Conservation (phyloP, 805 yeast genomes). For the Komagataella mondaviorum region DNA sequence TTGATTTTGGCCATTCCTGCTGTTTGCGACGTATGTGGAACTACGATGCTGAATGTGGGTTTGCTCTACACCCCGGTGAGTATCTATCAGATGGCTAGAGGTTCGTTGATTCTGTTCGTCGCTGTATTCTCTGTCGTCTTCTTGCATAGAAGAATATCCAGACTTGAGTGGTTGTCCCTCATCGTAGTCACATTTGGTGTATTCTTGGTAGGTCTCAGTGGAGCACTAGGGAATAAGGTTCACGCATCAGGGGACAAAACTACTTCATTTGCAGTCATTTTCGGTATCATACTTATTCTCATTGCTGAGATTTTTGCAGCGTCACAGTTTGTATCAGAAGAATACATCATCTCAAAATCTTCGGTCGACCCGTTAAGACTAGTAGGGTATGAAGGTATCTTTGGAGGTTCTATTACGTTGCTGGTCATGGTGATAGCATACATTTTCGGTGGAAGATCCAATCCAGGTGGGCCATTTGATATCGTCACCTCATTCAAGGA, state of each 20-base stretch:
- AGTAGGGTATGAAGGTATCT: constrained; percentile 66
- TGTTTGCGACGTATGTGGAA: constrained; percentile 55
- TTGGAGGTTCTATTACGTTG: constrained; percentile 37
- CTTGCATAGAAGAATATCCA: constrained; percentile 38
- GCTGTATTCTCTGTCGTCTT: constrained; percentile 58
- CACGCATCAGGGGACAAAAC: constrained; percentile 3
- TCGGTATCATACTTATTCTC: constrained; percentile 48
- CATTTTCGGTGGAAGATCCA: constrained; percentile 21
- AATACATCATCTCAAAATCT: constrained; percentile 41
- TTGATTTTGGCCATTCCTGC: constrained; percentile 45
- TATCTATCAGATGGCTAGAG: constrained; percentile 78
- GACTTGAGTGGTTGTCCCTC: constrained; percentile 57
- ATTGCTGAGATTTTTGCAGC: constrained; percentile 60
- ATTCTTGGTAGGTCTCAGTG: constrained; percentile 60
- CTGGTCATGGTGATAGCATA: constrained; percentile 30
- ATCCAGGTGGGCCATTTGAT: constrained; percentile 39
- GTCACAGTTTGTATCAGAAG: constrained; percentile 67
- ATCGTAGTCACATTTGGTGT: constrained; percentile 57
- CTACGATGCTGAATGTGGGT: constrained; percentile 69
- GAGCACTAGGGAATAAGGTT: constrained; percentile 23
- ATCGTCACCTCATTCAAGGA: constrained; percentile 33
- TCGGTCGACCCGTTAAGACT: constrained; percentile 46
- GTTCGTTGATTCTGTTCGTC: constrained; percentile 63
- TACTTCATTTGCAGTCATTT: constrained; percentile 16
- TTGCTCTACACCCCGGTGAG: constrained; percentile 65